Conservation (phyloP, 2,329 filamentous ascomycete genomes). For the Didymella exigua region DNA sequence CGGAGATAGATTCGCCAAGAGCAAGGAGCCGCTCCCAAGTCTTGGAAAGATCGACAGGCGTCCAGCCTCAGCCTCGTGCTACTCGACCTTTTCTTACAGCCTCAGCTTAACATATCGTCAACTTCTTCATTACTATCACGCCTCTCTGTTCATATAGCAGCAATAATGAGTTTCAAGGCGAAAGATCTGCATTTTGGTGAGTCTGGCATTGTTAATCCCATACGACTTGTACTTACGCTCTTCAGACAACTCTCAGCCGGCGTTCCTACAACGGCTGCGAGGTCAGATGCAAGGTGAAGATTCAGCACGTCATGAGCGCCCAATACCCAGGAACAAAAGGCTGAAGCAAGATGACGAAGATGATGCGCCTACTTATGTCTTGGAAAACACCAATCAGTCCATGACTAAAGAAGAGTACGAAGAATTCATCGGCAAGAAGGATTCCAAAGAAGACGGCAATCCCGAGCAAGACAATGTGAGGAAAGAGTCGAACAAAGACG, state of each 20-base stretch:
- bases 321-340: conserved; percentile 52
- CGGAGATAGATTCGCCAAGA: conserved; percentile 18
- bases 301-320: conserved; percentile 53
- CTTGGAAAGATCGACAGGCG: conserved; percentile 17
- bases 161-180: conserved; percentile 63
- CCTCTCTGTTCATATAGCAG: neutral
- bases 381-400: conserved; percentile 72
- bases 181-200: conserved; percentile 72
- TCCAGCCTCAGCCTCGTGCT: conserved; percentile 12
- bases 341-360: conserved; percentile 68
- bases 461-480: conserved; percentile 9
- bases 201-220: neutral
- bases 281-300: conserved; percentile 60
- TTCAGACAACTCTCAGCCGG: conserved; percentile 58
- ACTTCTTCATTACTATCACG: neutral
- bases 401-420: conserved; percentile 59
- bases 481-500: conserved; percentile 5
- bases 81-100: conserved; percentile 7
- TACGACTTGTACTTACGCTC: conserved; percentile 43
- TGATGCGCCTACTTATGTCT: conserved; percentile 75
- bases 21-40: conserved; percentile 15
- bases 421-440: conserved; percentile 46
- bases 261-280: conserved; percentile 55
- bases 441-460: conserved; percentile 20
- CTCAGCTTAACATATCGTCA: neutral